Conservation (phyloP, 2,329 filamentous ascomycete genomes). For the Cladobotryum mycophilum region DNA sequence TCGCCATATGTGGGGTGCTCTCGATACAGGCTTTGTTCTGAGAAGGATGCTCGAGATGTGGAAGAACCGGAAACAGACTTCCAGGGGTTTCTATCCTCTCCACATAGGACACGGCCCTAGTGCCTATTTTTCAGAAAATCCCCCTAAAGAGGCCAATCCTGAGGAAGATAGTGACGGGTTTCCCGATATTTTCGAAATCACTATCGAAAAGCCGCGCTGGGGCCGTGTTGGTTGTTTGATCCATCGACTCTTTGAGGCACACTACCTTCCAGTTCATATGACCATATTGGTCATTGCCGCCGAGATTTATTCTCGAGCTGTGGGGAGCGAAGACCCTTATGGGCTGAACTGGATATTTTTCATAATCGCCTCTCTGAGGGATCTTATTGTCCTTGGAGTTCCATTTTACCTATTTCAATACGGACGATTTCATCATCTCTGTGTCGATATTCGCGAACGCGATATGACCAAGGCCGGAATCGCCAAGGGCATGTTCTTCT, state of each 20-base stretch:
- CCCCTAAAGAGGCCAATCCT: constrained; percentile 32
- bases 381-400: constrained; percentile 51
- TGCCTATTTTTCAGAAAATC: constrained; percentile 42
- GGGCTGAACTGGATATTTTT: constrained; percentile 53
- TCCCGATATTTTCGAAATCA: constrained; percentile 48
- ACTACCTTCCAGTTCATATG: constrained; percentile 65
- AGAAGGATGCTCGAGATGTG: constrained; percentile 52
- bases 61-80: constrained; percentile 51
- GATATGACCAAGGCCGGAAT: constrained; percentile 63
- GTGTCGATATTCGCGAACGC: constrained; percentile 52
- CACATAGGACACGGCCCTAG: constrained; percentile 42
- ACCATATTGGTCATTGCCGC: constrained; percentile 58
- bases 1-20: constrained; percentile 69
- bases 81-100: constrained; percentile 48
- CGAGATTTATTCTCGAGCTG: constrained; percentile 51
- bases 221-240: constrained; percentile 51
- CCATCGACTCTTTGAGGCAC: constrained; percentile 67
- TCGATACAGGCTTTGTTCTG: constrained; percentile 62
- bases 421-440: constrained; percentile 59
- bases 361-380: constrained; percentile 54
- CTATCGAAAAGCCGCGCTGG: constrained; percentile 46
- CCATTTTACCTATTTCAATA: constrained; percentile 60
- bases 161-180: constrained; percentile 48
- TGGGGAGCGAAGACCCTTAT: constrained; percentile 44
- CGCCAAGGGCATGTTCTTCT: constrained; percentile 59